Conservation (phyloP, 2,329 filamentous ascomycete species). For the Trichoderma koningiopsis region DNA sequence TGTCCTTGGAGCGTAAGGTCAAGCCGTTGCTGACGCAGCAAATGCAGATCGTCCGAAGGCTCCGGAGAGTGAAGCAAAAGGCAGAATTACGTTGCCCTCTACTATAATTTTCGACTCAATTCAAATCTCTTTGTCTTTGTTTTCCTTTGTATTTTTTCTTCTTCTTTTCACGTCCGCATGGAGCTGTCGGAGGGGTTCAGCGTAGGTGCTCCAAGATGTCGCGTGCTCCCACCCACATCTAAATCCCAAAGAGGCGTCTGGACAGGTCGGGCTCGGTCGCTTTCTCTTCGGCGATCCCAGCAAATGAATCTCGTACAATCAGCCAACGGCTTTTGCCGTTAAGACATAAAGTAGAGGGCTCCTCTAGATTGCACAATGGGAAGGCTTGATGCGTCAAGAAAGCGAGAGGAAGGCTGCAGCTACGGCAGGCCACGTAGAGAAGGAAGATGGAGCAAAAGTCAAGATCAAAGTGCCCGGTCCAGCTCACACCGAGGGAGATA, state of each 20-base stretch:
- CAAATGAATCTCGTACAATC: not conserved
- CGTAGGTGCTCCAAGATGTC: conserved; percentile 1
- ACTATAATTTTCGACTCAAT: not conserved
- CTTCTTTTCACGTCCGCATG: not conserved
- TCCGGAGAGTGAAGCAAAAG: not conserved
- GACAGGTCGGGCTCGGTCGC: not conserved
- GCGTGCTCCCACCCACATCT: conserved; percentile 13
- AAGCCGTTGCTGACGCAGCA: not conserved
- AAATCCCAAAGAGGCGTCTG: not conserved
- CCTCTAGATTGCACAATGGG: not conserved
- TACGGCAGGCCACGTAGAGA: not conserved
- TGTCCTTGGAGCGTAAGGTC: not conserved
- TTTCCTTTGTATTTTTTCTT: not conserved
- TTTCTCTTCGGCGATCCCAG: not conserved
- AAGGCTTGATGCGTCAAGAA: not conserved
- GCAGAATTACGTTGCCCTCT: not conserved
- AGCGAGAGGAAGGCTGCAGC: not conserved
- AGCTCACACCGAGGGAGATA: not conserved
- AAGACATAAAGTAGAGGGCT: not conserved
- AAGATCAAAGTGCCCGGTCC: not conserved
- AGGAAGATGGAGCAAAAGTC: not conserved
- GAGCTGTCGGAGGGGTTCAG: not conserved
- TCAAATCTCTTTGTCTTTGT: not conserved
- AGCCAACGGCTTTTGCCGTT: no score
- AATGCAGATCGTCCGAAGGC: not conserved